Percentiles rank a stretch among this genome's conserved stretches.
phyloP scores from a whole-genome alignment of 2,329 filamentous ascomycete species.

The Blastomyces gilchristii region DNA sequence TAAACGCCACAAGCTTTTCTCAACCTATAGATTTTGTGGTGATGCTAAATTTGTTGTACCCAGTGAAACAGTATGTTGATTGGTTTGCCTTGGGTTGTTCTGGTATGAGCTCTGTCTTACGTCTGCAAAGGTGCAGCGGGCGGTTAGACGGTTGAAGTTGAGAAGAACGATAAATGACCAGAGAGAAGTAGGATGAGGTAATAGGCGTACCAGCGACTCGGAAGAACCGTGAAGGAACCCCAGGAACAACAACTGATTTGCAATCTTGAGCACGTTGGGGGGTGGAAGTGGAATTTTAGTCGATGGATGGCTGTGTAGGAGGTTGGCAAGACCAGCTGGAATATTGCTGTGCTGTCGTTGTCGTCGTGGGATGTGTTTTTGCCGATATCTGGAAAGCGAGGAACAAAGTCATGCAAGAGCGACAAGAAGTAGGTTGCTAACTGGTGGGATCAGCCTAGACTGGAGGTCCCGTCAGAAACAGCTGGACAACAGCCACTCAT shows the following conservation, averaged over 20 bases:
- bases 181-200: conserved; percentile 6
- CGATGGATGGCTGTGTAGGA: background rate
- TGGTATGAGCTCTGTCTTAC: background rate
- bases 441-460: background rate
- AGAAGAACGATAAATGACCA: conserved; percentile 1
- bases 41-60: background rate
- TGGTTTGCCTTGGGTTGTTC: background rate
- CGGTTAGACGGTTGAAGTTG: background rate
- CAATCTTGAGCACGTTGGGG: background rate
- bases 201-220: background rate
- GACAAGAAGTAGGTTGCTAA: background rate
- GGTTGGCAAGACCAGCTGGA: background rate
- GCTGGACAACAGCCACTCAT: background rate
- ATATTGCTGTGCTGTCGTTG: background rate
- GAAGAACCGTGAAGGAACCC: background rate
- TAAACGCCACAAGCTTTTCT: conserved; percentile 4
- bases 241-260: background rate
- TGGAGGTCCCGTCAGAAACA: background rate
- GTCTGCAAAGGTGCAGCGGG: background rate
- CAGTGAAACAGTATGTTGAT: background rate
- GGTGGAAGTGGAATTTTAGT: background rate
- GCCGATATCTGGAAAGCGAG: background rate
- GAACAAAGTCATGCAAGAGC: background rate
- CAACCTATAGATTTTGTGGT: background rate
- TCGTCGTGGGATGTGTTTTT: background rate